Conservation (phyloP, 192 early-diverging fungal genomes). For the Backusella australiensis region DNA sequence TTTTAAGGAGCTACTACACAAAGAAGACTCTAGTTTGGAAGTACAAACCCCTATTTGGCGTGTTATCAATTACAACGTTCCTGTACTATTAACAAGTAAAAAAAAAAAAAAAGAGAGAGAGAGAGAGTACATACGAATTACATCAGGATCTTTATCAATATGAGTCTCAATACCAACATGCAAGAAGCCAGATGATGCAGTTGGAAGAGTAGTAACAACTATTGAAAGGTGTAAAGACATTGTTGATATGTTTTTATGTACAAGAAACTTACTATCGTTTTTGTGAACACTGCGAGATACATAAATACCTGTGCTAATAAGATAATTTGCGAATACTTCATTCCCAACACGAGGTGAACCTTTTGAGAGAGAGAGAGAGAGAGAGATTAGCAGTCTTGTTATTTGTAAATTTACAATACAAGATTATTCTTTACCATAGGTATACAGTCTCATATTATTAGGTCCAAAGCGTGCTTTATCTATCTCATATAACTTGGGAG, state of each 20-base stretch:
- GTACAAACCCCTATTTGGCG: constrained; percentile 11
- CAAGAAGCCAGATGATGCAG: background rate
- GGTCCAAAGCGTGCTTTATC: constrained; percentile 3
- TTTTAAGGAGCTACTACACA: constrained; percentile 6
- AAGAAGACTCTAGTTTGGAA: constrained; percentile 2
- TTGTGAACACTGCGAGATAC: constrained; percentile 18
- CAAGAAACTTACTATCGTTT: constrained; percentile 3
- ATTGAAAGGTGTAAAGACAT: background rate
- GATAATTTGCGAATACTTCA: constrained; percentile 14
- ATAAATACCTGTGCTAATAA: constrained; percentile 1
- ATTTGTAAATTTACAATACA: background rate
- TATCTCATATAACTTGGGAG: constrained; percentile 20
- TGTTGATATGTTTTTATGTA: background rate
- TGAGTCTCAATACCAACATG: constrained; percentile 15
- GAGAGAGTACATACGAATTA: constrained; percentile 4
- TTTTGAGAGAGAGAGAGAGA: background rate
- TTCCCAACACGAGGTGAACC: constrained; percentile 31
- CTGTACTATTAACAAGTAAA: background rate
- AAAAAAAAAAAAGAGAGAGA: background rate
- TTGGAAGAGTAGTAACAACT: constrained; percentile 14
- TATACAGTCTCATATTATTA: constrained; percentile 14
- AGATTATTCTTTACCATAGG: constrained; percentile 22
- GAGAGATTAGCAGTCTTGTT: too few relatives aligned
- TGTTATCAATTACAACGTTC: background rate
- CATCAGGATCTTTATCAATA: background rate